These are phyloP conservation scores for Cutaneotrichosporon dermatis DNA, from an alignment of 1,284 basidiomycete genomes.

Conservation along the genomic window DNA sequence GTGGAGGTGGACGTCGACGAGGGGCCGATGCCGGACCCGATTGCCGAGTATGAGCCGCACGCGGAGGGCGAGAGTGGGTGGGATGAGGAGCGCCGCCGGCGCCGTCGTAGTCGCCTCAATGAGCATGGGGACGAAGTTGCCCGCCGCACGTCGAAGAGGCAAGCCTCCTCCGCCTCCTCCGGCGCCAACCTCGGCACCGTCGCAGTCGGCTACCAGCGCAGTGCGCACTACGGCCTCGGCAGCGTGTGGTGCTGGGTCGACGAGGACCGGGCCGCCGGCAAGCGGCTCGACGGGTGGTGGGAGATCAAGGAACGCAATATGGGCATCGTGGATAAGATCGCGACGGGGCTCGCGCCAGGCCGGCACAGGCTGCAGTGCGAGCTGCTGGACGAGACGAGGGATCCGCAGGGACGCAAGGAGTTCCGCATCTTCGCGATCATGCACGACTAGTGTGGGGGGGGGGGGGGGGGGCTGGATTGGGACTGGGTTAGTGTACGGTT, in stretches of 20 bases:
- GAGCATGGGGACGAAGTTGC: not conserved
- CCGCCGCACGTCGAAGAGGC: not conserved
- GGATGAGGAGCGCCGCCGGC: not conserved
- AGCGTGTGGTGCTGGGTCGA: slow-evolving; percentile 45
- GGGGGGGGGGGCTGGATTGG: no score
- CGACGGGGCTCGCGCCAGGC: slow-evolving; percentile 8
- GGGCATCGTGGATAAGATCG: slow-evolving; percentile 17
- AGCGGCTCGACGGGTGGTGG: slow-evolving; percentile 39
- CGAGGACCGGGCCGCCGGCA: slow-evolving; percentile 23
- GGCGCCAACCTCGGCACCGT: slow-evolving; percentile 24
- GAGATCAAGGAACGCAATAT: slow-evolving; percentile 20
- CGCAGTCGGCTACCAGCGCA: slow-evolving; percentile 38
- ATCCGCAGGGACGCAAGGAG: slow-evolving; percentile 12
- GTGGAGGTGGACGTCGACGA: slow-evolving; percentile 5
- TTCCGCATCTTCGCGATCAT: slow-evolving; percentile 20
- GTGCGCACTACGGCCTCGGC: slow-evolving; percentile 42
- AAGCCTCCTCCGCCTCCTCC: not conserved
- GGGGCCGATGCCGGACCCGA: slow-evolving; percentile 4
- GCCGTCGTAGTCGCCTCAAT: no score
- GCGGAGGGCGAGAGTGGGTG: no score
- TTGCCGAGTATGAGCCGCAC: slow-evolving; percentile 13
- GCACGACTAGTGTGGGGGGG: slow-evolving; percentile 18
- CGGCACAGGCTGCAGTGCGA: slow-evolving; percentile 15
- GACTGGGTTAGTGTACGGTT: no score
- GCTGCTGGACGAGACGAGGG: slow-evolving; percentile 16